A percentile compares a stretch with the other conserved stretches of the same genome.
phyloP scores from a whole-genome alignment of 257 asterid genomes.

The Paulownia fortunei region DNA sequence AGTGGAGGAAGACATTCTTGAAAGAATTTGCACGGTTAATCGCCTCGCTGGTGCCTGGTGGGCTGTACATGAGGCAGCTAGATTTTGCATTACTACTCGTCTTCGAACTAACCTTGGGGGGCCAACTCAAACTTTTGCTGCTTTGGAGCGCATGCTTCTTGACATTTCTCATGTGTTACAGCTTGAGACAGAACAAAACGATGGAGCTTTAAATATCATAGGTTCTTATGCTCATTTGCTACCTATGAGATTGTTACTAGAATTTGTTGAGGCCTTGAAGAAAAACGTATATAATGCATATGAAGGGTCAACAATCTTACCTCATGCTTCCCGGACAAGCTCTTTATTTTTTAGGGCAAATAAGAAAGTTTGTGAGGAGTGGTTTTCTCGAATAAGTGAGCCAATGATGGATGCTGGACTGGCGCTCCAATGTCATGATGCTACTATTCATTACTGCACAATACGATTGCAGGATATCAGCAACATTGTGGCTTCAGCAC shows the following conservation, averaged over 20 bases:
- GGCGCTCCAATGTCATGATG: constrained; percentile 89
- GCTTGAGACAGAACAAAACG: constrained; percentile 82
- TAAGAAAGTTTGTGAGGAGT: constrained; percentile 97
- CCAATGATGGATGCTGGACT: constrained; percentile 99
- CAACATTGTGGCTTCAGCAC: constrained; percentile 60
- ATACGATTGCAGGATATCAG: constrained; percentile 76
- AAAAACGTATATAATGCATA: constrained; percentile 96
- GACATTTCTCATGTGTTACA: constrained; percentile 86
- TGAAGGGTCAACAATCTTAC: constrained; percentile 92
- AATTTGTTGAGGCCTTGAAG: constrained; percentile 97
- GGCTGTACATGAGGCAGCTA: constrained; percentile 97
- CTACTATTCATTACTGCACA: constrained; percentile 81
- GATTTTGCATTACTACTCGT: constrained; percentile 94
- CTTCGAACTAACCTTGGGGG: constrained; percentile 99
- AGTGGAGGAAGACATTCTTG: constrained; percentile 77
- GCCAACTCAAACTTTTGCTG: constrained; percentile 99
- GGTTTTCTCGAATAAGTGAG: constrained; percentile 99
- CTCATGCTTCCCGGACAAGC: constrained; percentile 78
- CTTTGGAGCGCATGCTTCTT: constrained; percentile 97
- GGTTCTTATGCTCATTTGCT: constrained; percentile 89
- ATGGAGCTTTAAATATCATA: constrained; percentile 73
- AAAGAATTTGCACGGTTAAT: constrained; percentile 73
- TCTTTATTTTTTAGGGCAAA: constrained; percentile 93
- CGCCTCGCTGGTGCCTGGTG: constrained; percentile 97
- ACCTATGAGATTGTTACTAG: constrained; percentile 95